Evolutionary conservation across 176 grass and related monocot species (phyloP).

Genomic region (Lolium multiflorum): DNA sequence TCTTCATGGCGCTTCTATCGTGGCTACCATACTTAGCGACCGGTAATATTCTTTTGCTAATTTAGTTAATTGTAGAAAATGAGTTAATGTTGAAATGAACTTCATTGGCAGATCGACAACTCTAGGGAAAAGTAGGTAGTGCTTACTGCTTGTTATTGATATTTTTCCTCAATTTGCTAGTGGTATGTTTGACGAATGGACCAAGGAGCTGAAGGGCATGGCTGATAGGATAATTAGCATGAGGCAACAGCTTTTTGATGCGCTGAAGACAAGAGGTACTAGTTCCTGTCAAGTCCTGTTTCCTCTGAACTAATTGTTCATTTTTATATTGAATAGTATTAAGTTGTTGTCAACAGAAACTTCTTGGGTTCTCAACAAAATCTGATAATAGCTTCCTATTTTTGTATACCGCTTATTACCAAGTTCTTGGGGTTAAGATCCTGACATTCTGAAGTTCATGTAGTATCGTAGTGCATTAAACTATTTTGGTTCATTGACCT

Average conservation of each 20-base stretch:
- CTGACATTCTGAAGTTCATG: neutral
- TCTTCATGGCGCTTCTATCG: constrained; percentile 94
- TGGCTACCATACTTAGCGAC: constrained; percentile 89
- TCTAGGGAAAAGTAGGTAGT: constrained; percentile 10
- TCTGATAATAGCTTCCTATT: neutral
- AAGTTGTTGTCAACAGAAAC: neutral
- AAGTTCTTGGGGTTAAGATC: neutral
- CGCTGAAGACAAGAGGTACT: constrained; percentile 77
- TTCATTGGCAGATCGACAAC: constrained; percentile 2
- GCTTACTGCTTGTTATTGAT: constrained; percentile 38
- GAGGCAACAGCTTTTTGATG: constrained; percentile 90
- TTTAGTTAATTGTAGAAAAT: neutral
- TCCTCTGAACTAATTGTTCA: neutral
- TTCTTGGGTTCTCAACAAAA: neutral
- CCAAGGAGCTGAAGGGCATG: constrained; percentile 94
- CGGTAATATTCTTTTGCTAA: constrained; percentile 53
- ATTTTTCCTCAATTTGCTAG: constrained; percentile 49
- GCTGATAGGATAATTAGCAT: constrained; percentile 96
- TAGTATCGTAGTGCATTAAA: neutral
- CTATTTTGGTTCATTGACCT: neutral
- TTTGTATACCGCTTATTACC: constrained; percentile 8
- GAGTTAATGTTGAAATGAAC: neutral
- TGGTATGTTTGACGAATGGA: constrained; percentile 91
- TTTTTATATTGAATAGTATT: constrained; percentile 4
- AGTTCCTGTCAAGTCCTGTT: constrained; percentile 38